Conservation (phyloP, 257 asterid species). For the Gentiana straminea region DNA sequence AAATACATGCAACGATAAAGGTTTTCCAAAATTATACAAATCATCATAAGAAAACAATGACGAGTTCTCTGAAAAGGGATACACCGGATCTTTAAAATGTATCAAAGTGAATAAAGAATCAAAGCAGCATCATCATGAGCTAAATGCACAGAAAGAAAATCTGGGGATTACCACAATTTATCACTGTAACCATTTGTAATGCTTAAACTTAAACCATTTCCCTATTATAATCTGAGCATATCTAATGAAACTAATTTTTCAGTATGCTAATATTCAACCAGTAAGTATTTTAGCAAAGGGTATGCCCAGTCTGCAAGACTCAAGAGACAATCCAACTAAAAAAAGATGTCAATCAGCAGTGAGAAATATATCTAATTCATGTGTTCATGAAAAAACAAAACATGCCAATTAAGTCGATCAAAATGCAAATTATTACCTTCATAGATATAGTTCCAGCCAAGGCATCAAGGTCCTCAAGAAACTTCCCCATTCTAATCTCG, state of each 20-base stretch:
- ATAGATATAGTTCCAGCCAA: constrained; percentile 87
- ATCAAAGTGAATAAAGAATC: not conserved
- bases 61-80: not conserved
- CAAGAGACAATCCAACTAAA: not conserved
- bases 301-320: too few relatives aligned
- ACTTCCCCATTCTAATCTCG: constrained; percentile 75
- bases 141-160: too few relatives aligned
- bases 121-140: too few relatives aligned
- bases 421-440: constrained; percentile 34
- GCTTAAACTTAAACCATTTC: too few relatives aligned
- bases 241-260: too few relatives aligned
- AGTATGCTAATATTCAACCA: too few relatives aligned
- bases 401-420: not conserved
- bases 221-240: too few relatives aligned
- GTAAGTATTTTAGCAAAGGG: too few relatives aligned
- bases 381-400: not conserved
- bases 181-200: too few relatives aligned
- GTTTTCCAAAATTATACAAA: not conserved
- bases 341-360: not conserved
- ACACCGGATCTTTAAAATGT: not conserved
- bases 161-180: too few relatives aligned
- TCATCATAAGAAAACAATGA: not conserved
- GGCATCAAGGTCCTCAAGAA: constrained; percentile 98
- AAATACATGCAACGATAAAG: not conserved
- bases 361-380: too few relatives aligned